Conservation (phyloP, 805 yeast species). For the Candida hispaniensis region DNA sequence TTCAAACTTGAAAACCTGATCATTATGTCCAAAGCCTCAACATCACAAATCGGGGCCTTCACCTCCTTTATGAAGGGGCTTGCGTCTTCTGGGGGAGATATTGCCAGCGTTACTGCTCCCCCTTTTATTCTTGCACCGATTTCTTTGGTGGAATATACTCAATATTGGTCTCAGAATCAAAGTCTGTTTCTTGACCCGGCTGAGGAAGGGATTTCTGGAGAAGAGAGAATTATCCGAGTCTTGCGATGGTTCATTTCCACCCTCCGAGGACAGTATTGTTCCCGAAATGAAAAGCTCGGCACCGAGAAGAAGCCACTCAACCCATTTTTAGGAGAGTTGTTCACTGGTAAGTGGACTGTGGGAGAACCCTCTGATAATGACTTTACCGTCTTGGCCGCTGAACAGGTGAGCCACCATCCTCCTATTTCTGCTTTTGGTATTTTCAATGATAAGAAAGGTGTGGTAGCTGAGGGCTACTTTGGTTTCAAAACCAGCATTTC, state of each 20-base stretch:
- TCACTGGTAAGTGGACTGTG: slow-evolving; percentile 71
- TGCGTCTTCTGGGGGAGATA: slow-evolving; percentile 86
- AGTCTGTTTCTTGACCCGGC: slow-evolving; percentile 68
- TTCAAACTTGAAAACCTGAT: too few relatives aligned
- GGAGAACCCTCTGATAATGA: slow-evolving; percentile 54
- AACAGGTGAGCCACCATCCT: slow-evolving; percentile 96
- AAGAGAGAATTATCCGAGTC: slow-evolving; percentile 68
- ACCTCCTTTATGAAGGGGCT: slow-evolving; percentile 81
- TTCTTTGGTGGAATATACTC: slow-evolving; percentile 82
- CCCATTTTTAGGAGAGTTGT: slow-evolving; percentile 91
- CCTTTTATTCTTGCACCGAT: slow-evolving; percentile 90
- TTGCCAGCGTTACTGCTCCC: slow-evolving; percentile 91
- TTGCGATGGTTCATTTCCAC: slow-evolving; percentile 87
- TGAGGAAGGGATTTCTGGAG: slow-evolving; percentile 31
- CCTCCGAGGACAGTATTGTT: slow-evolving; percentile 84
- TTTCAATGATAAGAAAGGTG: slow-evolving; percentile 57
- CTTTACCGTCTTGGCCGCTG: slow-evolving; percentile 58
- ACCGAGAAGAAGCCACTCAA: slow-evolving; percentile 94
- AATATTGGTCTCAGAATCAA: slow-evolving; percentile 93
- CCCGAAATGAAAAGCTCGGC: slow-evolving; percentile 87
- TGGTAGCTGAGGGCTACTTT: slow-evolving; percentile 75
- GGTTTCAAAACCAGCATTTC: slow-evolving; percentile 79
- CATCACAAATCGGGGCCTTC: slow-evolving; percentile 43
- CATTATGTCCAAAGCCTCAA: slow-evolving; percentile 14
- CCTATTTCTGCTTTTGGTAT: slow-evolving; percentile 92